Evolutionary conservation across 805 yeast species (phyloP), one percentile per base, ranked within the genome.

Genomic region (Kuraishia piskuri): DNA sequence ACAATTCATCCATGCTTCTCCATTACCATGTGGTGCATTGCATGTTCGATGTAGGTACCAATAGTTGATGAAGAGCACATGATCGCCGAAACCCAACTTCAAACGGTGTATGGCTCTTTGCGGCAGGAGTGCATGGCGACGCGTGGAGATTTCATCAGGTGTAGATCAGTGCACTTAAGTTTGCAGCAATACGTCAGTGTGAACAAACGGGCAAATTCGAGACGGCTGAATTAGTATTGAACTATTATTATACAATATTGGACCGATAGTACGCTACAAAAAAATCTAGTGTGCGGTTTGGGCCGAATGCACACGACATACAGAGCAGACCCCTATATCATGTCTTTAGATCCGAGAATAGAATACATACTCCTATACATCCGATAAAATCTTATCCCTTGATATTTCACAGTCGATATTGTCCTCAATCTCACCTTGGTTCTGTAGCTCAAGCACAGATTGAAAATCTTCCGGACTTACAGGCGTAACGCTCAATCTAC

Each of bases 401-500:
- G 40, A 31, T 31, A 31, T 59, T 1, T 57, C 63, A 57, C 74
- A 70, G 49, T 70, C 74, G 9, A 70, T 58, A 49, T 69, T 68
- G 50, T 69, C 67, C 1, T 49, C 47, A 12, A 66, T 53, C 1
- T 54, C 56, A 9, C 61, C 69, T 1, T 52, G 50, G 2, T 56
- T 44, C 53, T 73, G 76, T 67, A 79, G 59, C 25, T 61, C 56
- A 22, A 77, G 40, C 0, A 80, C 57, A 21, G 60, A 68, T 2
- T 70, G 56, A 63, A 72, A 80, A 53, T 80, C 77, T 20, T 64
- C 65, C 22, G 60, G 63, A 20, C 74, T 63, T 21, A 80, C 83
- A 2, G 82, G 80, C 2, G 72, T 70, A 0, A 80, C 82, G 54
- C 83, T 78, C 24, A 80, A 63, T 31, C 84, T 63, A 1, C 79